Evolutionary conservation across 306 rosid genomes (phyloP).

Genomic region (Vicia sativa): DNA sequence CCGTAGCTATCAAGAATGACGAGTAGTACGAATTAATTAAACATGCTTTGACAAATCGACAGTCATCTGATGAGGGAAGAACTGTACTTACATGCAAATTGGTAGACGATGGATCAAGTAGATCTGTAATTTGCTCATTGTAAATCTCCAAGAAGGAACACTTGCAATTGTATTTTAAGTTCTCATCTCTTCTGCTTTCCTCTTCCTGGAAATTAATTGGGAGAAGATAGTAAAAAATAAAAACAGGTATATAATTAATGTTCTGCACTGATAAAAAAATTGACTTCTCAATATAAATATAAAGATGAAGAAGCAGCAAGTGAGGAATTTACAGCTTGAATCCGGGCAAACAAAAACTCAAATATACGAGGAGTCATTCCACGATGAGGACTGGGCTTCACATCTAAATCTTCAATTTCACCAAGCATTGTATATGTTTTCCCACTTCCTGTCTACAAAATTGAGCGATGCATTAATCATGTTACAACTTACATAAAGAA

Average conservation of each 20-base stretch:
- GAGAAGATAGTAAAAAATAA: conserved; percentile 29
- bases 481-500: conserved; percentile 24
- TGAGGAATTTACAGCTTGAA: conserved; percentile 75
- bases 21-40: conserved; percentile 22
- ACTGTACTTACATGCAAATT: conserved; percentile 79
- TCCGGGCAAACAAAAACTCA: conserved; percentile 96
- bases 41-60: conserved; percentile 11
- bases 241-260: conserved; percentile 30
- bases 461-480: conserved; percentile 35
- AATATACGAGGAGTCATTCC: conserved; percentile 98
- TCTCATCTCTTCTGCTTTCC: conserved; percentile 90
- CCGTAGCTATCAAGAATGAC: conserved; percentile 62
- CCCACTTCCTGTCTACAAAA: conserved; percentile 96
- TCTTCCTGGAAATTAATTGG: conserved; percentile 69
- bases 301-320: conserved; percentile 28
- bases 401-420: conserved; percentile 84
- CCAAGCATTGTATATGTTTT: conserved; percentile 99
- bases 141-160: conserved; percentile 97
- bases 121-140: conserved; percentile 93
- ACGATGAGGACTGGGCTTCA: conserved; percentile 83
- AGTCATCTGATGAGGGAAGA: conserved; percentile 31
- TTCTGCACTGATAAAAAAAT: not conserved
- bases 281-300: conserved; percentile 3
- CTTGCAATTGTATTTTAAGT: conserved; percentile 85
- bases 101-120: conserved; percentile 85